phyloP scores from a whole-genome alignment of 257 asterid genomes.

The Salvia hispanica region DNA sequence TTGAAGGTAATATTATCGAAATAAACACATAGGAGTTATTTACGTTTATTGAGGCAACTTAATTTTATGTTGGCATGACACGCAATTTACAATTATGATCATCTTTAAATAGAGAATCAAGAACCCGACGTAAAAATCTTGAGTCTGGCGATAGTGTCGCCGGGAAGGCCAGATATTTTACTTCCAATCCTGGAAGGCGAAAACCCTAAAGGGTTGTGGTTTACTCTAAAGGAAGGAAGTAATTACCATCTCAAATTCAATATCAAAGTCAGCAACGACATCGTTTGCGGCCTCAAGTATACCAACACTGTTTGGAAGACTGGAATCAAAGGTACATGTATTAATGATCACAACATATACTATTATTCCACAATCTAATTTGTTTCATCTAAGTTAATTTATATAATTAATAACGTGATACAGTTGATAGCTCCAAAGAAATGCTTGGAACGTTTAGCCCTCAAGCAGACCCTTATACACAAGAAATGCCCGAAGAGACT shows the following conservation, averaged over 20 bases:
- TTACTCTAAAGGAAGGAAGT: constrained; percentile 55
- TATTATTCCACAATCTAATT: too few relatives aligned
- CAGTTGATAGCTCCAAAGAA: constrained; percentile 51
- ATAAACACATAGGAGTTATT: too few relatives aligned
- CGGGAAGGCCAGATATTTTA: constrained; percentile 38
- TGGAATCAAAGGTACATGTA: constrained; percentile 44
- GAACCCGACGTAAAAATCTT: constrained; percentile 56
- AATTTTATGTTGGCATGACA: too few relatives aligned
- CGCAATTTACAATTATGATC: too few relatives aligned
- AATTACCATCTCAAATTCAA: constrained; percentile 43
- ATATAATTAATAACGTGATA: background rate
- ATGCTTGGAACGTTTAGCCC: constrained; percentile 63
- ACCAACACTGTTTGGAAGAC: constrained; percentile 56
- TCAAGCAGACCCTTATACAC: constrained; percentile 51
- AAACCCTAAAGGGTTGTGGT: constrained; percentile 56
- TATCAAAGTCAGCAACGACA: constrained; percentile 50
- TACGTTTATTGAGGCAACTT: too few relatives aligned
- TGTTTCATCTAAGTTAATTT: too few relatives aligned
- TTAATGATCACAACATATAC: too few relatives aligned
- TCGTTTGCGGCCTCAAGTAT: constrained; percentile 57
- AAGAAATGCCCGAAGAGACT: constrained; percentile 52
- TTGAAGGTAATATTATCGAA: constrained; percentile 36
- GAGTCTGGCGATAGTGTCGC: constrained; percentile 44
- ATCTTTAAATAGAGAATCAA: constrained; percentile 36
- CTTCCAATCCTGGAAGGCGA: constrained; percentile 46